A percentile compares a stretch with the other conserved stretches of the same genome.
Evolutionary conservation across 441 rosid species (phyloP).

Genomic region (Populus hybrid): DNA sequence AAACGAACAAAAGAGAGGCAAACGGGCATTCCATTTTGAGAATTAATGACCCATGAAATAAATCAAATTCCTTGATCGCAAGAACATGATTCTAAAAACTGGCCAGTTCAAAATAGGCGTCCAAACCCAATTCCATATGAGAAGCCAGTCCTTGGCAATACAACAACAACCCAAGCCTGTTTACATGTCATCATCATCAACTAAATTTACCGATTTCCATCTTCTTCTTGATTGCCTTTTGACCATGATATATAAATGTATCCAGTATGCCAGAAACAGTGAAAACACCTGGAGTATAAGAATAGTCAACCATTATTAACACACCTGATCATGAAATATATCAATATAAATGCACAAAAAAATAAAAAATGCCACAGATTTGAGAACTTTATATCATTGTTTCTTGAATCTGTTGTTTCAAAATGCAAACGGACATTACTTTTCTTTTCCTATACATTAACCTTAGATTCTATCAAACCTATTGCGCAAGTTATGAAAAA

Average conservation of each 20-base stretch:
- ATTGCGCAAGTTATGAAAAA: neutral
- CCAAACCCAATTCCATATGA: constrained; percentile 12
- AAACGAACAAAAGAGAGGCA: neutral
- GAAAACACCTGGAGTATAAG: constrained; percentile 64
- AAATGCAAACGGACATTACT: neutral
- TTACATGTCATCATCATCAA: constrained; percentile 32
- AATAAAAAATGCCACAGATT: neutral
- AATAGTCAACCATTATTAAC: neutral
- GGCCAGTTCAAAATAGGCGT: constrained; percentile 9
- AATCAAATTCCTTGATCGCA: constrained; percentile 23
- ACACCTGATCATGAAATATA: neutral
- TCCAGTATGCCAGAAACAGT: constrained; percentile 95
- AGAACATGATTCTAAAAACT: constrained; percentile 18
- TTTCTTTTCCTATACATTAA: too few relatives aligned
- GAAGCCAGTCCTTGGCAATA: constrained; percentile 4
- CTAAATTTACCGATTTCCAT: constrained; percentile 90
- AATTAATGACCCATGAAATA: constrained; percentile 13
- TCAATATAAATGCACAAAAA: neutral
- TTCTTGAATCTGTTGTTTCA: neutral
- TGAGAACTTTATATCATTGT: neutral
- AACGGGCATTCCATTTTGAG: neutral
- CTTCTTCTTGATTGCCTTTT: constrained; percentile 92
- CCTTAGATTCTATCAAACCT: too few relatives aligned
- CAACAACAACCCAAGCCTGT: constrained; percentile 10
- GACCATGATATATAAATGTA: constrained; percentile 88